phyloP scores from a whole-genome alignment of 1,284 basidiomycete species.

The Pterulicium gracile region DNA sequence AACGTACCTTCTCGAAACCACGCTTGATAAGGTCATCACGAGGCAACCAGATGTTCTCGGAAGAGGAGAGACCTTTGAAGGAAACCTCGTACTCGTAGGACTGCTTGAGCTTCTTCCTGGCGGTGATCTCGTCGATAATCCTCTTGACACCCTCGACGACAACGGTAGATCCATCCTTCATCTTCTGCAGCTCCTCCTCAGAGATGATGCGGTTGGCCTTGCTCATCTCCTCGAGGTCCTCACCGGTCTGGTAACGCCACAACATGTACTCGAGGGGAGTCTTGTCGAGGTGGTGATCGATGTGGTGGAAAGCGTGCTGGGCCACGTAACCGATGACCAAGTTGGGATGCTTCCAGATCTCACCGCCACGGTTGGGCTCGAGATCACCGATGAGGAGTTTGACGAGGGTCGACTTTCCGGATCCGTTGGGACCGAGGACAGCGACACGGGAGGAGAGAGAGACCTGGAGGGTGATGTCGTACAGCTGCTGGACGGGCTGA shows the following conservation, averaged over 20 bases:
- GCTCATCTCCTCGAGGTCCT: constrained; percentile 93
- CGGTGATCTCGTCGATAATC: constrained; percentile 83
- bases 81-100: constrained; percentile 97
- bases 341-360: constrained; percentile 99
- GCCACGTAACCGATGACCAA: constrained; percentile 98
- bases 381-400: constrained; percentile 97
- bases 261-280: constrained; percentile 98
- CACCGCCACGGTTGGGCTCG: constrained; percentile 92
- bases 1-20: constrained; percentile 85
- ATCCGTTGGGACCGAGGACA: constrained; percentile 94
- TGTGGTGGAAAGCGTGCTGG: constrained; percentile 99
- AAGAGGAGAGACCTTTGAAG: constrained; percentile 86
- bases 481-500: constrained; percentile 79
- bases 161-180: constrained; percentile 88
- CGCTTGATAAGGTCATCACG: constrained; percentile 96
- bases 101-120: constrained; percentile 98
- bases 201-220: constrained; percentile 85
- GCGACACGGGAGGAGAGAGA: constrained; percentile 97
- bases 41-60: constrained; percentile 94
- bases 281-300: constrained; percentile 96
- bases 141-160: constrained; percentile 93
- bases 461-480: constrained; percentile 92
- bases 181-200: constrained; percentile 88
- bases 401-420: constrained; percentile 97
- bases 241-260: constrained; percentile 99